Percentiles rank a stretch among this genome's conserved stretches.
phyloP scores from a whole-genome alignment of 129 eudicot genomes.

The Helichrysum umbraculigerum region DNA sequence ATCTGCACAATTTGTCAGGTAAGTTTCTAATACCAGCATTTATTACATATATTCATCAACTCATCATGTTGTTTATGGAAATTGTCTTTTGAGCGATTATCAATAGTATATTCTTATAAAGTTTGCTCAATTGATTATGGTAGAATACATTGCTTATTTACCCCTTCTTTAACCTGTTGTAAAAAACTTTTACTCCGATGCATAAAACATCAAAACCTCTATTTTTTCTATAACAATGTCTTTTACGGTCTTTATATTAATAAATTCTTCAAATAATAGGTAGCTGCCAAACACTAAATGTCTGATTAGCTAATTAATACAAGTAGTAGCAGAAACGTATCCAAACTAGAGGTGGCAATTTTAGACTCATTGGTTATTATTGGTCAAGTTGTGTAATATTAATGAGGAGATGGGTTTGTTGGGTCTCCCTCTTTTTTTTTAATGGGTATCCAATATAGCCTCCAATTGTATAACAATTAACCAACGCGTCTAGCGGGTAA shows the following conservation, averaged over 20 bases:
- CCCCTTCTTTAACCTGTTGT: neutral
- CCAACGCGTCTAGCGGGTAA: no score
- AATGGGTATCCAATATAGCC: no score
- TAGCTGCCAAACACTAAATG: neutral
- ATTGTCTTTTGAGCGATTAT: neutral
- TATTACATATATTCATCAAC: neutral
- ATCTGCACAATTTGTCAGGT: conserved; percentile 88
- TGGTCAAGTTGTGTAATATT: no score
- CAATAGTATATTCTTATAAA: neutral
- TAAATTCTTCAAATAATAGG: no score
- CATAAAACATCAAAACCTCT: neutral
- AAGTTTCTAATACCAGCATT: neutral
- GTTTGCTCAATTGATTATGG: neutral
- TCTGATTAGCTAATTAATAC: neutral
- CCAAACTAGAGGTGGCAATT: no score
- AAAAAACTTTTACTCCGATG: no score
- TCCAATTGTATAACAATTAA: no score
- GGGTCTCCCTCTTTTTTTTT: no score
- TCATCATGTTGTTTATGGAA: neutral
- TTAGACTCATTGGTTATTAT: no score
- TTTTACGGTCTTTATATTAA: neutral
- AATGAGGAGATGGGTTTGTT: no score
- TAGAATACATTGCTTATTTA: neutral
- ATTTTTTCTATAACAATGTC: neutral
- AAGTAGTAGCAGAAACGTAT: neutral